Percentiles rank a stretch among this genome's conserved stretches.
phyloP scores from a whole-genome alignment of 108 stramenopile genomes.

The Pseudonitzschia delicatissima region DNA sequence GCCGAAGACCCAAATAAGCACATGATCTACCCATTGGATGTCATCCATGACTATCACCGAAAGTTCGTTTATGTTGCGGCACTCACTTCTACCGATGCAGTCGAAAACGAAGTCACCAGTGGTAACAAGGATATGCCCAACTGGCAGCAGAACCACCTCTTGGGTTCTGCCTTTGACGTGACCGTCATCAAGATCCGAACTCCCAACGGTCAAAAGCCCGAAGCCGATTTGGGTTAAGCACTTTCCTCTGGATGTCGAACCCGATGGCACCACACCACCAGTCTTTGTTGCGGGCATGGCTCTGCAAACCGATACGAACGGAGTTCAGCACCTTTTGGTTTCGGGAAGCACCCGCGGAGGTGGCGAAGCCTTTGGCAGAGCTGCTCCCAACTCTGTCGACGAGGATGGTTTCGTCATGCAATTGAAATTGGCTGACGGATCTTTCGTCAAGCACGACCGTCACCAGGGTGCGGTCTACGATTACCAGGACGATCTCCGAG shows the following conservation, averaged over 20 bases:
- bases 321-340: slow-evolving; percentile 4
- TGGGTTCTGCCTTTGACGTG: not conserved
- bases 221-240: not conserved
- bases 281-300: slow-evolving; percentile 6
- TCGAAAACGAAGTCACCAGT: not conserved
- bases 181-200: not conserved
- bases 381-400: not conserved
- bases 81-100: not conserved
- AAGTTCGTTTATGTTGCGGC: slow-evolving; percentile 4
- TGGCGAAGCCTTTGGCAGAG: slow-evolving; percentile 13
- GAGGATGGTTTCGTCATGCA: slow-evolving; percentile 22
- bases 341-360: slow-evolving; percentile 20
- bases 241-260: slow-evolving; percentile 6
- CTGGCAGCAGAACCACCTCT: not conserved
- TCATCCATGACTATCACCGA: not conserved
- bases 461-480: not conserved
- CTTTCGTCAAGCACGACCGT: not conserved
- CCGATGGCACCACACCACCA: not conserved
- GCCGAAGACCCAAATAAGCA: not conserved
- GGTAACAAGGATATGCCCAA: not conserved
- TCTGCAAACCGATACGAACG: not conserved
- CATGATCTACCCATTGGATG: slow-evolving; percentile 5
- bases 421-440: slow-evolving; percentile 7
- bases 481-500: not conserved
- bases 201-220: not conserved